Conservation (phyloP, 495 filamentous ascomycete genomes). For the Durotheca rogersii region DNA sequence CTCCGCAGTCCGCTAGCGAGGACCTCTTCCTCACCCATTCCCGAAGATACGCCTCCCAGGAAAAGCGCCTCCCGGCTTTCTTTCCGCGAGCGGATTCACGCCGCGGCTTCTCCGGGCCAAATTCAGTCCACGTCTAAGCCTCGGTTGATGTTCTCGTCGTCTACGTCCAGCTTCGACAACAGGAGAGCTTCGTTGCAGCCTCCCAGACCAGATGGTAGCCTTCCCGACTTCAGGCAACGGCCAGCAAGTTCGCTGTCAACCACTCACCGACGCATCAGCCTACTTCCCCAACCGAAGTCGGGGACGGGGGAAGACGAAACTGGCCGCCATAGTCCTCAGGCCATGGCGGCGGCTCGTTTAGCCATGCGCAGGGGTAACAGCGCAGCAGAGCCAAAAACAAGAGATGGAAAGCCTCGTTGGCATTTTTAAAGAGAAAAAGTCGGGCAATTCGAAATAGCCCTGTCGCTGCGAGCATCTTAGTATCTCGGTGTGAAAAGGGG, state of each 20-base stretch:
- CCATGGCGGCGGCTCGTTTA: slow-evolving; percentile 39
- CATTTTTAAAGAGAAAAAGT: slow-evolving; percentile 18
- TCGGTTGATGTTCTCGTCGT: slow-evolving; percentile 33
- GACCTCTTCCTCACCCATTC: slow-evolving; percentile 43
- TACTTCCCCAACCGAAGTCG: slow-evolving; percentile 53
- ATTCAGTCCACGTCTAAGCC: slow-evolving; percentile 40
- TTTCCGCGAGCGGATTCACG: slow-evolving; percentile 50
- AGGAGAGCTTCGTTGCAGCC: slow-evolving; percentile 52
- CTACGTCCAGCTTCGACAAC: slow-evolving; percentile 36
- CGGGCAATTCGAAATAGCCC: too few relatives aligned
- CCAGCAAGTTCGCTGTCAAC: slow-evolving; percentile 51
- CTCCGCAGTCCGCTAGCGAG: slow-evolving; percentile 49
- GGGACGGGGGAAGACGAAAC: slow-evolving; percentile 19
- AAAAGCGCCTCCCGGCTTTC: slow-evolving; percentile 41
- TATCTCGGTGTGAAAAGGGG: too few relatives aligned
- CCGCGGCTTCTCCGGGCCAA: slow-evolving; percentile 40
- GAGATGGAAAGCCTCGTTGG: slow-evolving; percentile 30
- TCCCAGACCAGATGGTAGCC: slow-evolving; percentile 29
- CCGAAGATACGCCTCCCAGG: slow-evolving; percentile 43
- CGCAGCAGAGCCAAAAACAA: slow-evolving; percentile 18
- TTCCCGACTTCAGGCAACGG: slow-evolving; percentile 34
- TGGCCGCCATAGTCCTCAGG: slow-evolving; percentile 45
- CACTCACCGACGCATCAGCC: slow-evolving; percentile 46
- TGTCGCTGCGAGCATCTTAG: slow-evolving; percentile 1
- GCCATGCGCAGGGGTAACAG: slow-evolving; percentile 39